phyloP scores from a whole-genome alignment of 805 yeast species.

The Citeromyces nyonsensis region DNA sequence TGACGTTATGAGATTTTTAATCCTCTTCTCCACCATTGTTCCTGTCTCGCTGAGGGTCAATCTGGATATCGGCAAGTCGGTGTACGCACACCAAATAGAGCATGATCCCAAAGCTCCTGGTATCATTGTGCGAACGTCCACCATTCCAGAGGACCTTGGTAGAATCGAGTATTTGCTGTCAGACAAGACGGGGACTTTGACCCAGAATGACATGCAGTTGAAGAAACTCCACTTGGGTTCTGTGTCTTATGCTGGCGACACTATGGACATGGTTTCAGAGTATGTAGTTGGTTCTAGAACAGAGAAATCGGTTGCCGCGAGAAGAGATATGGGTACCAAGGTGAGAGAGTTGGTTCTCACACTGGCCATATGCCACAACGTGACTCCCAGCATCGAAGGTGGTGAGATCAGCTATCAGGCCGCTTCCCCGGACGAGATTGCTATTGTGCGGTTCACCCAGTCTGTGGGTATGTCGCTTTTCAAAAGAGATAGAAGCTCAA shows the following conservation, averaged over 20 bases:
- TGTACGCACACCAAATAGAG: slow-evolving; percentile 90
- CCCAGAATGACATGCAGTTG: slow-evolving; percentile 96
- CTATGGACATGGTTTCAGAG: slow-evolving; percentile 76
- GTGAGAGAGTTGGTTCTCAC: slow-evolving; percentile 74
- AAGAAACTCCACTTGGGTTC: slow-evolving; percentile 86
- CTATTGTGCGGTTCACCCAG: slow-evolving; percentile 88
- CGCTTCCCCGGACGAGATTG: slow-evolving; percentile 97
- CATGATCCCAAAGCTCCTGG: slow-evolving; percentile 70
- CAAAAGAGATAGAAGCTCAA: slow-evolving; percentile 67
- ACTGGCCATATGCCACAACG: slow-evolving; percentile 91
- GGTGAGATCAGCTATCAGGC: slow-evolving; percentile 80
- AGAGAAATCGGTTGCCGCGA: slow-evolving; percentile 10
- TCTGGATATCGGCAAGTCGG: slow-evolving; percentile 88
- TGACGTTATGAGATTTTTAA: slow-evolving; percentile 79
- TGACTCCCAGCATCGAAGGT: slow-evolving; percentile 81
- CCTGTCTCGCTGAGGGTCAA: slow-evolving; percentile 94
- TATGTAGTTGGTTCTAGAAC: slow-evolving; percentile 30
- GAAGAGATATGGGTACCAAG: slow-evolving; percentile 58
- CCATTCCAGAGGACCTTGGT: slow-evolving; percentile 96
- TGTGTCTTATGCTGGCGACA: slow-evolving; percentile 83
- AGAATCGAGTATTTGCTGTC: slow-evolving; percentile 83
- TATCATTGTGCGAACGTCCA: slow-evolving; percentile 90
- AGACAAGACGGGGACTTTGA: slow-evolving; percentile 94
- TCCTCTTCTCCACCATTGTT: slow-evolving; percentile 85
- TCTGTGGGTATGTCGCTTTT: slow-evolving; percentile 67